Evolutionary conservation across 2,329 filamentous ascomycete genomes (phyloP).

Genomic region (Aspergillus ochraceus): DNA sequence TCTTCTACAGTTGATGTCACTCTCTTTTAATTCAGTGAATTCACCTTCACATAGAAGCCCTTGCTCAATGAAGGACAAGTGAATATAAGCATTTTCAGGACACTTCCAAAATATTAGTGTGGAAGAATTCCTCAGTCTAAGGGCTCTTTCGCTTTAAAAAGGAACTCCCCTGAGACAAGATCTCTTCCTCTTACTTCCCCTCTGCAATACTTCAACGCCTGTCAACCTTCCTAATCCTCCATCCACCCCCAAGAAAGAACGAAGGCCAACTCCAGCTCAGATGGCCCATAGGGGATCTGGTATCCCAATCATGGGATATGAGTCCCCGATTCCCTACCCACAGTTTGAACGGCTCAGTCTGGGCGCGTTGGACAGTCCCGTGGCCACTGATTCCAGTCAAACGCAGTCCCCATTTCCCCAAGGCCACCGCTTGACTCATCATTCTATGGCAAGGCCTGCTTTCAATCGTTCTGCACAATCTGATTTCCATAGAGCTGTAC

Average conservation of each 20-base stretch:
- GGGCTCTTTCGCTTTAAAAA: background rate
- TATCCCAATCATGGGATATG: slow-evolving; percentile 1
- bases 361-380: background rate
- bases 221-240: background rate
- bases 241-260: background rate
- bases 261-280: background rate
- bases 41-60: background rate
- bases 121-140: background rate
- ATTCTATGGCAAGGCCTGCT: no score
- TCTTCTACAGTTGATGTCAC: background rate
- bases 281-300: slow-evolving; percentile 2
- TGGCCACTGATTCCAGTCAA: no score
- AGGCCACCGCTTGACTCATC: no score
- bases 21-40: background rate
- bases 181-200: background rate
- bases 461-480: no score
- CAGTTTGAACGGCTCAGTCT: background rate
- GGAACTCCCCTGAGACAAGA: background rate
- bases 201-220: background rate
- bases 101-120: no score
- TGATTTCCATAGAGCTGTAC: no score
- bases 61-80: background rate
- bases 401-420: no score
- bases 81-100: background rate
- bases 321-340: background rate